phyloP scores from a whole-genome alignment of 106 monocot genomes.

The Apostasia ramifera region DNA sequence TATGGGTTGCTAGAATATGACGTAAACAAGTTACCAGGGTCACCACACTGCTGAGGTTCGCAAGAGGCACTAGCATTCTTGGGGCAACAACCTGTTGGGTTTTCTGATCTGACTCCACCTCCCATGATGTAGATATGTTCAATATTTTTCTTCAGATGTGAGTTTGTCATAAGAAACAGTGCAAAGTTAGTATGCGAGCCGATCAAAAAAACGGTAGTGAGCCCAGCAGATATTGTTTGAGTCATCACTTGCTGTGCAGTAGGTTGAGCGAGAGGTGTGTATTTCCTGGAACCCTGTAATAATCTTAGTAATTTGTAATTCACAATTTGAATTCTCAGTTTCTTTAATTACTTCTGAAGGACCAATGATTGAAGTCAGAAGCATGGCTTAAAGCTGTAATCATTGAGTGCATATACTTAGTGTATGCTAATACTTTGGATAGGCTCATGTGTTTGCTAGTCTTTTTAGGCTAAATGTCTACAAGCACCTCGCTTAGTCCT shows the following conservation, averaged over 20 bases:
- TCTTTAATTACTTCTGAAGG: too few species aligned
- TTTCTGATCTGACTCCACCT: conserved; percentile 68
- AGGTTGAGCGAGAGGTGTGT: conserved; percentile 57
- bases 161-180: conserved; percentile 75
- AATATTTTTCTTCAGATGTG: conserved; percentile 71
- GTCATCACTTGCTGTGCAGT: conserved; percentile 78
- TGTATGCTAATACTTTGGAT: too few species aligned
- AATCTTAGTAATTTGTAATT: too few species aligned
- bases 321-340: too few species aligned
- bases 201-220: conserved; percentile 54
- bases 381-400: too few species aligned
- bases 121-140: conserved; percentile 91
- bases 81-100: conserved; percentile 79
- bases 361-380: too few species aligned
- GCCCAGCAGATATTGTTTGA: conserved; percentile 65
- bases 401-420: too few species aligned
- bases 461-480: too few species aligned
- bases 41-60: conserved; percentile 60
- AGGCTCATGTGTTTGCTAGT: too few species aligned
- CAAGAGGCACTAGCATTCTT: conserved; percentile 23
- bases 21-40: conserved; percentile 67
- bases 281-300: conserved; percentile 63
- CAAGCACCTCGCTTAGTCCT: too few species aligned
- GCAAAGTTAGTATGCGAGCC: conserved; percentile 84
- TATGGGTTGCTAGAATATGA: conserved; percentile 55